Conservation (phyloP, 371 early-diverging fungal genomes). For the Syncephalastrum sp. region DNA sequence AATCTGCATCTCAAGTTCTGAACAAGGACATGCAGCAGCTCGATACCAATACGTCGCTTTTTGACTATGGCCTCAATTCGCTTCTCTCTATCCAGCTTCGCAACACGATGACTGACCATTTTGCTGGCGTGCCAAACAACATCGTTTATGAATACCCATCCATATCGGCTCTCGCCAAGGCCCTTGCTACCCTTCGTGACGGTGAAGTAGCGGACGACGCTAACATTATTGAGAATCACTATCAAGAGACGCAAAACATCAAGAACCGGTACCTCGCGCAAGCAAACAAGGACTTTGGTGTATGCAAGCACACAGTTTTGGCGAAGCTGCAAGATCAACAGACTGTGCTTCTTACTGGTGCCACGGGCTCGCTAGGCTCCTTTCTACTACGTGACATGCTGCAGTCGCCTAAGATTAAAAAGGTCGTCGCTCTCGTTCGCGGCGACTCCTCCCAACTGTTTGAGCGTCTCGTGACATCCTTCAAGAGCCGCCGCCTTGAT, state of each 20-base stretch:
- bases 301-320: constrained; percentile 4
- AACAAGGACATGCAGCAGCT: no score
- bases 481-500: constrained; percentile 25
- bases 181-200: not conserved
- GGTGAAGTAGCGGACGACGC: not conserved
- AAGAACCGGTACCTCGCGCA: constrained; percentile 12
- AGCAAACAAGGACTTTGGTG: constrained; percentile 23
- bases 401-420: constrained; percentile 17
- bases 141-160: constrained; percentile 31
- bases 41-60: not conserved
- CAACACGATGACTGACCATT: constrained; percentile 11
- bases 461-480: constrained; percentile 21
- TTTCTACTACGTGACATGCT: constrained; percentile 32
- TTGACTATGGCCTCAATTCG: constrained; percentile 7
- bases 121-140: constrained; percentile 20
- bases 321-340: constrained; percentile 9
- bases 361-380: constrained; percentile 42
- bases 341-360: constrained; percentile 38
- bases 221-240: constrained; percentile 6
- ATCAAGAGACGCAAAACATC: constrained; percentile 11
- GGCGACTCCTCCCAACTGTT: constrained; percentile 5
- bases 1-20: no score
- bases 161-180: constrained; percentile 12
- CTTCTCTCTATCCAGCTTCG: constrained; percentile 4
- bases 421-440: constrained; percentile 31